Base-by-base conservation (phyloP, 129 eudicot species). In the Kitagawia praeruptora region DNA sequence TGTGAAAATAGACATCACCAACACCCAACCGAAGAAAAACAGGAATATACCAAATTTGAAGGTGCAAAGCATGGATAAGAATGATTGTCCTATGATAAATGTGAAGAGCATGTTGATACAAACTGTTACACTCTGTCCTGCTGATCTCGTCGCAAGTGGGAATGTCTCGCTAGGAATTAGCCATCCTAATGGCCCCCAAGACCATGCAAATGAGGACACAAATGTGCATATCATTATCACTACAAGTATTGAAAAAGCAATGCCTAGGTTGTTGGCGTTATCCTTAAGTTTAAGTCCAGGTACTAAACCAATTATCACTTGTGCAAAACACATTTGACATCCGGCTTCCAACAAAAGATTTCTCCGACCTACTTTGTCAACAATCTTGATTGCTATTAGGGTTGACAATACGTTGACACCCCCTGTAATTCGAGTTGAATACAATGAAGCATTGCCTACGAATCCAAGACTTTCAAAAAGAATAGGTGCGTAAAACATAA, bases 171-270 rank as follows among this genome's bases (percentile, higher is more conserved):
- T 92, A 0, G 97, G 99, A 54, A 96, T 96, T 2, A 95, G 84
- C 99, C 99, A 95, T 0, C 99, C 99, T 6, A 95, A 80, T 0
- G 99, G 99, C 6, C 99, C 99, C 97, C 97, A 92, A 4, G 99
- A 95, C 99, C 99, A 95, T 0, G 99, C 99, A 37, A 95, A 95
- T 1, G 93, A 84, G 0, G 97, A 86, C 6, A 95, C 92, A n/a
- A 87, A 95, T 0, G 91, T 86, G 83, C 97, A 95, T 8, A 95
- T 83, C 87, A 95, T 66, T 45, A 95, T 56, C 41, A 95, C 95
- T 3, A 95, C 97, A 7, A 92, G 78, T 48, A 90, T 82, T 0
- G 89, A 96, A 13, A 58, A 86, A 8, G 89, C 89, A 4, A 80
- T 63, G 73, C 81, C 28, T 0, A 92, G 89, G 67, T 86, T 38